A percentile compares a stretch with the other conserved stretches of the same genome.
Evolutionary conservation across 108 stramenopile species (phyloP).

Genomic region (Ochromonas danica): DNA sequence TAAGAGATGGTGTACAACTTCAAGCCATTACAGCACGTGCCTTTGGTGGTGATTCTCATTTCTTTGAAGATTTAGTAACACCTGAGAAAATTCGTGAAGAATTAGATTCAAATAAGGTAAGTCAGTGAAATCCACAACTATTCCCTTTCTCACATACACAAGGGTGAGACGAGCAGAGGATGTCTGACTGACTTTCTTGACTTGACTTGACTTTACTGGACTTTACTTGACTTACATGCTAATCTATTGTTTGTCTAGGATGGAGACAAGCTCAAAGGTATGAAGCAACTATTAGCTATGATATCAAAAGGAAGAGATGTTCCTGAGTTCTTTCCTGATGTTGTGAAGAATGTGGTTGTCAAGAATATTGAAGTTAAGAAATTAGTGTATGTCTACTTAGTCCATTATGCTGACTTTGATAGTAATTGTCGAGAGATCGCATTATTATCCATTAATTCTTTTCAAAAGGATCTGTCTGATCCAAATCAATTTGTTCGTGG

Average conservation of each 20-base stretch:
- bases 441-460: constrained; percentile 88
- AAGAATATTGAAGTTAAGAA: constrained; percentile 89
- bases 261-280: constrained; percentile 74
- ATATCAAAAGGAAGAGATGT: constrained; percentile 86
- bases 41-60: constrained; percentile 75
- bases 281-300: constrained; percentile 97
- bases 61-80: constrained; percentile 93
- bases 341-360: constrained; percentile 80
- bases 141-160: background rate
- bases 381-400: constrained; percentile 98
- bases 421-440: constrained; percentile 85
- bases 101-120: constrained; percentile 46
- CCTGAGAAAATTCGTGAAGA: constrained; percentile 74
- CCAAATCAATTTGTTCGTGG: constrained; percentile 87
- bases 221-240: background rate
- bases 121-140: background rate
- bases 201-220: constrained; percentile 43
- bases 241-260: constrained; percentile 27
- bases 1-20: constrained; percentile 11
- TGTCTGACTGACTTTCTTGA: constrained; percentile 51
- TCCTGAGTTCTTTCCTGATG: constrained; percentile 91
- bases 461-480: constrained; percentile 92
- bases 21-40: background rate
- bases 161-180: background rate
- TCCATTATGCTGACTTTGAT: constrained; percentile 60